These are phyloP conservation scores for Powellomyces hirtus DNA, from an alignment of 192 early-diverging fungal species.

Conservation along the genomic window DNA sequence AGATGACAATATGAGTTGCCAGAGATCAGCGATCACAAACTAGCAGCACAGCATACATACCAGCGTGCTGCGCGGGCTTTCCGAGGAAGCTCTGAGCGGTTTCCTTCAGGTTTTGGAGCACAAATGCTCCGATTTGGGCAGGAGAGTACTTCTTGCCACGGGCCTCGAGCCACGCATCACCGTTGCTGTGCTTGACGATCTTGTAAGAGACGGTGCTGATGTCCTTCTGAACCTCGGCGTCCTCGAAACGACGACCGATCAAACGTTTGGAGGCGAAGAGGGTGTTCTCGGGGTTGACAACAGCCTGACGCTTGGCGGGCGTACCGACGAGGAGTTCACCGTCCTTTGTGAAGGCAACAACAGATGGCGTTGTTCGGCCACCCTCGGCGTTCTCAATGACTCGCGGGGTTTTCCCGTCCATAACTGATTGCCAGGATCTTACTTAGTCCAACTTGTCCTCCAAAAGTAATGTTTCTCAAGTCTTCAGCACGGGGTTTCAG, in stretches of 20 bases:
- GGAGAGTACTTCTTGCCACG: constrained; percentile 95
- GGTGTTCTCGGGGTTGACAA: constrained; percentile 98
- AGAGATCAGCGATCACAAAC: background rate
- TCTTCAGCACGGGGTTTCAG: no score
- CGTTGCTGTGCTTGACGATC: constrained; percentile 92
- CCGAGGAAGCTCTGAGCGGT: constrained; percentile 78
- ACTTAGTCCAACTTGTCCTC: no score
- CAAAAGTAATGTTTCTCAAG: constrained; percentile 6
- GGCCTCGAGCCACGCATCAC: constrained; percentile 97
- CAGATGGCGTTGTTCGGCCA: constrained; percentile 93
- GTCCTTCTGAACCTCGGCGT: constrained; percentile 85
- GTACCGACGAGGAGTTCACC: constrained; percentile 93
- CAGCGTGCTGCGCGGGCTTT: constrained; percentile 82
- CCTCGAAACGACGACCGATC: constrained; percentile 91
- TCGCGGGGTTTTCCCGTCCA: constrained; percentile 96
- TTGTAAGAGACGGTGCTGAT: constrained; percentile 90
- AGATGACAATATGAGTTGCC: background rate
- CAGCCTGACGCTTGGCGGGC: constrained; percentile 97
- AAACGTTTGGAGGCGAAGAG: constrained; percentile 96
- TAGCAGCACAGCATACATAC: constrained; percentile 24
- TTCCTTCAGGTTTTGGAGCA: constrained; percentile 99
- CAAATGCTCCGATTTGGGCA: constrained; percentile 92
- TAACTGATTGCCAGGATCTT: constrained; percentile 59
- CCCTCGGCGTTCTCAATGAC: constrained; percentile 99
- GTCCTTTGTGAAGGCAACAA: constrained; percentile 95